Evolutionary conservation across 768 basidiomycete genomes (phyloP), one percentile per base, ranked within the genome.

Genomic region (Lactarius sanguifluus): DNA sequence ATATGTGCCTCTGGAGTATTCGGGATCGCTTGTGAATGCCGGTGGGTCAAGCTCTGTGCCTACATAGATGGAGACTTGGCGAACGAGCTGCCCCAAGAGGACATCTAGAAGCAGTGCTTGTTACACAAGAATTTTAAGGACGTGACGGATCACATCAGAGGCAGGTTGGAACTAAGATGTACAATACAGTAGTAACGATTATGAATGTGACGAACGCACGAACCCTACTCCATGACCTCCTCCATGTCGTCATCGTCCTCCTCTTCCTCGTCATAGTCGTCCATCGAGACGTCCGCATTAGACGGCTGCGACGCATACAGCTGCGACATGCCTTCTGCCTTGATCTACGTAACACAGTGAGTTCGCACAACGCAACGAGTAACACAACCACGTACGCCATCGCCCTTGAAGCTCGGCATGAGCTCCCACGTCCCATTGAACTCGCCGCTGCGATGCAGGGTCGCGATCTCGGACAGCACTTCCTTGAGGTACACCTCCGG

Each of bases 401-500:
- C 83, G 64, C 85, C 85, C 70, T 87, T 88, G 76, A 83, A 92
- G 69, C 84, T 87, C 59, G 87, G 85, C 71, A 87, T 86, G 69
- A 94, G 81, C 75, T 92, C 89, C 87, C 89, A 95, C 66, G 86
- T 77, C 10, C 91, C 91, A 59, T 89, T 90, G 74, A 84, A 80
- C 76, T 95, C 92, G 45, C 94, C 94, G 56, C 86, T 87, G 59
- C 89, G 86, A 74, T 93, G 86, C 57, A 94, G 79, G 62, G 80
- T 83, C 5, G 89, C 94, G 59, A 95, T 87, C 69, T 92, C 90
- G 34, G 78, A 79, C 36, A 96, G 78, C 3, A 90, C 86, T 71
- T 95, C 92, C 73, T 93, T 93, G 69, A 96, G 85, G 74, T 92
- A 95, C 13, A 81, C 86, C 75, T 93, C 91, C 1, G 93, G 92